Evolutionary conservation across 2,329 filamentous ascomycete species (phyloP).

Genomic region (Bipolaris oryzae): DNA sequence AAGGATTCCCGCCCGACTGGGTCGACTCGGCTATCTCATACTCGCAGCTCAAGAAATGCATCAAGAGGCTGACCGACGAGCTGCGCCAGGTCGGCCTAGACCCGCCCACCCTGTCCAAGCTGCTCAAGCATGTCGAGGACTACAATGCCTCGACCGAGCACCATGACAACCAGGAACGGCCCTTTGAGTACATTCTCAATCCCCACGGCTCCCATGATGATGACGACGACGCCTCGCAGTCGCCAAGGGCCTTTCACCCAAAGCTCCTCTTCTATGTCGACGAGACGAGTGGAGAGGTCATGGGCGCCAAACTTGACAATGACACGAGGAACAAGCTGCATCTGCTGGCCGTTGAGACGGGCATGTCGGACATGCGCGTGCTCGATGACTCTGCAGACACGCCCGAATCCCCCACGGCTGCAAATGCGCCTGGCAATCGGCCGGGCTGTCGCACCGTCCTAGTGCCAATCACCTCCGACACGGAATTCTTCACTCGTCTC

Average conservation of each 20-base stretch:
- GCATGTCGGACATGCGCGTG: slow-evolving; percentile 48
- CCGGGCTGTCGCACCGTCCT: slow-evolving; percentile 61
- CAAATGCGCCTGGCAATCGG: slow-evolving; percentile 11
- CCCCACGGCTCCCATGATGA: slow-evolving; percentile 15
- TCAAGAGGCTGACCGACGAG: slow-evolving; percentile 78
- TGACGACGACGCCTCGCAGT: slow-evolving; percentile 8
- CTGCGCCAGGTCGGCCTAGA: slow-evolving; percentile 74
- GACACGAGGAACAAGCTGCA: slow-evolving; percentile 69
- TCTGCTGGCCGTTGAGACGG: slow-evolving; percentile 60
- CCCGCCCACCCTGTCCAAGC: slow-evolving; percentile 68
- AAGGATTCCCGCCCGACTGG: slow-evolving; percentile 76
- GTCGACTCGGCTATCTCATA: slow-evolving; percentile 81
- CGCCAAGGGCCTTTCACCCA: slow-evolving; percentile 60
- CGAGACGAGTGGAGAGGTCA: slow-evolving; percentile 67
- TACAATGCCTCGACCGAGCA: slow-evolving; percentile 37
- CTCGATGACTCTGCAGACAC: slow-evolving; percentile 29
- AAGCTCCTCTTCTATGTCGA: slow-evolving; percentile 74
- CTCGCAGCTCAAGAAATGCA: slow-evolving; percentile 83
- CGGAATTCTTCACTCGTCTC: slow-evolving; percentile 79
- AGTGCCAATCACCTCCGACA: slow-evolving; percentile 76
- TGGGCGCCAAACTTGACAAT: slow-evolving; percentile 71
- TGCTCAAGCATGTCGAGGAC: slow-evolving; percentile 59
- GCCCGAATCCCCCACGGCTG: not conserved
- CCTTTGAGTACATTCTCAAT: slow-evolving; percentile 47
- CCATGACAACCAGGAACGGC: slow-evolving; percentile 36